Evolutionary conservation across 2,329 filamentous ascomycete species (phyloP), one percentile per base, ranked within the genome.

Genomic region (Fusarium tupiense): DNA sequence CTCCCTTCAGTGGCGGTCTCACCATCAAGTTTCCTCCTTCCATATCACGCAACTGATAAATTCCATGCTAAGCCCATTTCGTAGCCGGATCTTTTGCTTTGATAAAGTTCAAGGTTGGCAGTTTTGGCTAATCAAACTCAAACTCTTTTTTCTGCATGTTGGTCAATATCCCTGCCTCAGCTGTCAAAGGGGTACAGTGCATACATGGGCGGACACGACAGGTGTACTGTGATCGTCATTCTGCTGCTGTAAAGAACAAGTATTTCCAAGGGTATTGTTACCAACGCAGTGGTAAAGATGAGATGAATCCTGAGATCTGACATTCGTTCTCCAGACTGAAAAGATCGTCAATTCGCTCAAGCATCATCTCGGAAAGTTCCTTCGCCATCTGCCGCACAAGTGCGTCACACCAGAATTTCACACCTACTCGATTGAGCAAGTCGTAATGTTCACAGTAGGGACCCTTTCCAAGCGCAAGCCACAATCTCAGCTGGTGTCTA

Each of bases 91-190:
- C 47, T 43, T 56, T 43, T 56, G 59, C 13, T 29, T 11, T 52
- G 43, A 7, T 33, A 35, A 41, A 35, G 37, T 49, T 59, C 31
- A 47, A n/a, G 40, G 40, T 59, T 59, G 41, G 49, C 37, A 41
- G 37, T 40, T 61, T 54, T 40, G 37, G n/a, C 37, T 56, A 61
- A 56, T 61, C n/a, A 61, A 61, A 61, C 58, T 40, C 19, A 53
- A 52, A 40, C 47, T 56, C 22, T 33, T 26, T 53, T 54, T 43
- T 26, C n/a, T 35, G 29, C 22, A 19, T 29, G 26, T 56, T 41
- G 37, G 47, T n/a, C 35, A 2, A 2, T 29, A 56, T 43, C 58
- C 58, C 47, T 43, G 47, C 49, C 29, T 37, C 44, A 60, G 33
- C 35, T 40, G 19, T 24, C 2, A 4, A 54, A 20, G 19, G 22